Evolutionary conservation across 129 eudicot genomes (phyloP).

Genomic region (Flaveria robusta): DNA sequence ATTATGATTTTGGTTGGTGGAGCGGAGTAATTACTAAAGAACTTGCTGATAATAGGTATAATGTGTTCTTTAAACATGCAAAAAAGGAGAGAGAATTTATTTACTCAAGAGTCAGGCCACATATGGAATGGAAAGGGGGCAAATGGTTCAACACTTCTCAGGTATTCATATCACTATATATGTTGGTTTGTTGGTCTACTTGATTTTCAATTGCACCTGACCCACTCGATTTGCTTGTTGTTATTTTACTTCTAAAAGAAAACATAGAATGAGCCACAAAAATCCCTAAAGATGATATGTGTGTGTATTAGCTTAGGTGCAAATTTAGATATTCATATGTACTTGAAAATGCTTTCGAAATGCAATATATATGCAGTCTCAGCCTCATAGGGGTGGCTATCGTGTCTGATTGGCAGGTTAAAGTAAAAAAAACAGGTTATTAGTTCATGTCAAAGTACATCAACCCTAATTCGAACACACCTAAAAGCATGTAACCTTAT

Average conservation of each 20-base stretch:
- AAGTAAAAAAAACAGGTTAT: not conserved
- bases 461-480: not conserved
- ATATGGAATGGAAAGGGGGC: conserved; percentile 87
- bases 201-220: conserved; percentile 7
- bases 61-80: conserved; percentile 59
- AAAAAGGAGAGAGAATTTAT: conserved; percentile 51
- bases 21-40: conserved; percentile 71
- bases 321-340: not conserved
- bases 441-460: not conserved
- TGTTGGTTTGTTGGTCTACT: not conserved
- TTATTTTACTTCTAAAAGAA: not conserved
- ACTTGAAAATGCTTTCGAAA: not conserved
- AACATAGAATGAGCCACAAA: not conserved
- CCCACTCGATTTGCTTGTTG: not conserved
- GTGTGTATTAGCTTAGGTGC: not conserved
- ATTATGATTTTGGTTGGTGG: conserved; percentile 75
- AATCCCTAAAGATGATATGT: not conserved
- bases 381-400: not conserved
- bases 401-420: not conserved
- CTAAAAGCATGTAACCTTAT: not conserved
- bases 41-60: conserved; percentile 69
- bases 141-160: conserved; percentile 76
- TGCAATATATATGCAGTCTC: not conserved
- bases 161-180: conserved; percentile 47
- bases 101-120: conserved; percentile 61